A percentile compares a stretch with the other conserved stretches of the same genome.
phyloP scores from a whole-genome alignment of 2,329 filamentous ascomycete genomes.

The Stagonosporopsis cucurbitacearum region DNA sequence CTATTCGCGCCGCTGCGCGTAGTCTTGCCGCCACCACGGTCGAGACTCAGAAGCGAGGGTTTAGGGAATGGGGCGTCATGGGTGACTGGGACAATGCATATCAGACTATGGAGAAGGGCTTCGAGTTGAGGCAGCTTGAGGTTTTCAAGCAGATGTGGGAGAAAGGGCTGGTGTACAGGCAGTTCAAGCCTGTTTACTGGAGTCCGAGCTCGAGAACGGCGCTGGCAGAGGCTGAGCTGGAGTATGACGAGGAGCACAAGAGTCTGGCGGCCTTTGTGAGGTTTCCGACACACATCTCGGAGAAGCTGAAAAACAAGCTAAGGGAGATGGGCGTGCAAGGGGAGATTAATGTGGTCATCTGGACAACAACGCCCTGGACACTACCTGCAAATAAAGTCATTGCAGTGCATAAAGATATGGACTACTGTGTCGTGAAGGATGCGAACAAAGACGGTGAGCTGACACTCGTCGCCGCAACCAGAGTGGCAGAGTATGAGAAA shows the following conservation, averaged over 20 bases:
- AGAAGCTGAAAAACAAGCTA: constrained; percentile 48
- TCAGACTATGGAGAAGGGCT: constrained; percentile 78
- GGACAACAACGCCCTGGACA: constrained; percentile 99
- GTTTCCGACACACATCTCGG: constrained; percentile 68
- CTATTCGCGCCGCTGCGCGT: constrained; percentile 69
- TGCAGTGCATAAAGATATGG: constrained; percentile 75
- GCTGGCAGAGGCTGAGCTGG: constrained; percentile 82
- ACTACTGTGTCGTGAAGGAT: constrained; percentile 71
- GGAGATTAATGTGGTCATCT: constrained; percentile 79
- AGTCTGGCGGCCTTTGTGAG: constrained; percentile 79
- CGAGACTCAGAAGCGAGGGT: constrained; percentile 74
- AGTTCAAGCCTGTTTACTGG: constrained; percentile 87
- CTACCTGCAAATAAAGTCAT: constrained; percentile 91
- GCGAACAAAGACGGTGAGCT: constrained; percentile 54
- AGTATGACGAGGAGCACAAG: constrained; percentile 77
- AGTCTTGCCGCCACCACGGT: constrained; percentile 72
- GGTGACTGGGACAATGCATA: constrained; percentile 79
- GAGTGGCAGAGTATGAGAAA: constrained; percentile 63
- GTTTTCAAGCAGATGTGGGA: constrained; percentile 79
- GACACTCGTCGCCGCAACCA: constrained; percentile 74
- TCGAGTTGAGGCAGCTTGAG: constrained; percentile 75
- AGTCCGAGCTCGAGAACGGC: constrained; percentile 79
- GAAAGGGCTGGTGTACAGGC: constrained; percentile 73
- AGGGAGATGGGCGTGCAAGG: constrained; percentile 15
- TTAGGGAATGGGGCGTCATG: constrained; percentile 78